Evolutionary conservation across 768 basidiomycete genomes (phyloP).

Genomic region (Strobilomyces echinocephalus): DNA sequence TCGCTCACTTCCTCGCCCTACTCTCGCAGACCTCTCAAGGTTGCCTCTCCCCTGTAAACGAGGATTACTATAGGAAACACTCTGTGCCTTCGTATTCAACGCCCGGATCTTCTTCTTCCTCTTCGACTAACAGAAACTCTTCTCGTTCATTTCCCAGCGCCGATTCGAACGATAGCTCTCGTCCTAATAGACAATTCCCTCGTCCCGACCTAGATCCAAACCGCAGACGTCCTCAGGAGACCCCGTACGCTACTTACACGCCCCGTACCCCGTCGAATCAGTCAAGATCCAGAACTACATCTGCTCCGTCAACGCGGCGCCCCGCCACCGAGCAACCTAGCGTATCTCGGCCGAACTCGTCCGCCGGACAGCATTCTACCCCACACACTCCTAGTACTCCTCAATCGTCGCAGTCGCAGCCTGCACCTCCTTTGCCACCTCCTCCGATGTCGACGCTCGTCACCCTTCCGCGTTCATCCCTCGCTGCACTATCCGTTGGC

Average conservation of each 20-base stretch:
- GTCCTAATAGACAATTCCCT: conserved; percentile 40
- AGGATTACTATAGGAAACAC: conserved; percentile 42
- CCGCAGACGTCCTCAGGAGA: conserved; percentile 23
- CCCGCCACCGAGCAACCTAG: neutral
- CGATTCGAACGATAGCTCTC: conserved; percentile 16
- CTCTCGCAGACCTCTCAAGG: conserved; percentile 49
- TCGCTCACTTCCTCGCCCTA: neutral
- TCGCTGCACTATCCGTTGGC: conserved; percentile 62
- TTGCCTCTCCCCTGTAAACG: conserved; percentile 55
- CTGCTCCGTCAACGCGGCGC: conserved; percentile 14
- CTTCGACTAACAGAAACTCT: conserved; percentile 16
- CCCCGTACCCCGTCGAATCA: conserved; percentile 15
- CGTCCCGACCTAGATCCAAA: conserved; percentile 61
- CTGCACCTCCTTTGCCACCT: conserved; percentile 35
- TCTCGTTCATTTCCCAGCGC: conserved; percentile 10
- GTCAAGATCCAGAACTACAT: conserved; percentile 20
- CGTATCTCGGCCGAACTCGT: conserved; percentile 17
- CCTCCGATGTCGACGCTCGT: conserved; percentile 65
- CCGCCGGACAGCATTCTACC: conserved; percentile 10
- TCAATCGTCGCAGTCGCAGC: conserved; percentile 22
- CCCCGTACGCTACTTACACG: conserved; percentile 5
- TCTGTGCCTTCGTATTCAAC: conserved; percentile 20
- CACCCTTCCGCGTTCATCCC: conserved; percentile 48
- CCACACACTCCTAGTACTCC: conserved; percentile 8
- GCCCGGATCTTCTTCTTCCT: conserved; percentile 6